Evolutionary conservation across 1,284 basidiomycete genomes (phyloP), one percentile per base, ranked within the genome.

Genomic region (Hymenochaete sp.): DNA sequence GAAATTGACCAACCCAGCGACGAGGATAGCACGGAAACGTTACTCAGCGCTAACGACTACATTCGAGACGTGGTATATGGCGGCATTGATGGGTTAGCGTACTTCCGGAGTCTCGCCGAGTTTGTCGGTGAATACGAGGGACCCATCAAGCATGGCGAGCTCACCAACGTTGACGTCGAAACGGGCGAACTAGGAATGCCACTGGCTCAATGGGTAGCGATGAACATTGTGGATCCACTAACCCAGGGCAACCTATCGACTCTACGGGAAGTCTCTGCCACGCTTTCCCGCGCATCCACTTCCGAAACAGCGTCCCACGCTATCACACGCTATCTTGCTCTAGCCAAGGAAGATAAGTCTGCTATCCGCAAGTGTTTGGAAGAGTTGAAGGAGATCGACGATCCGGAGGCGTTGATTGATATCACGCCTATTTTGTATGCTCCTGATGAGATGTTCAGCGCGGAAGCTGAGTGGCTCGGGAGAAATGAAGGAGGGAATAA

Each of bases 11-110:
- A 53, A 19, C 44, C 49, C 42, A 47, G 40, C 18, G 31, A 29
- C 19, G 50, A 52, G 18, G 39, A 49, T 38, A 6, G 14, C 13
- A 5, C 6, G 14, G 10, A 53, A 59, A 11, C 58, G 60, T 3
- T 78, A 77, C 53, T 84, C 72, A 71, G 70, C 60, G 80, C 73
- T 1, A 77, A 82, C 59, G 69, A 67, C 21, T 83, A 81, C 55
- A 45, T 87, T 13, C 62, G 71, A 24, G 80, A 85, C 55, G 57
- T 84, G 6, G 82, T 86, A 0, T 87, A 86, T 55, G 84, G 84
- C 0, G 82, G 84, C 28, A 65, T 73, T 0, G 80, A 82, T 48
- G 84, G 83, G 1, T 62, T 77, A 21, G 82, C 83, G 4, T 86
- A 86, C 58, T 69, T 80, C 39, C 67, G 79, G 48, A 87, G 84